Base-by-base conservation (phyloP, 306 rosid genomes). In the Quercus engelmannii region DNA sequence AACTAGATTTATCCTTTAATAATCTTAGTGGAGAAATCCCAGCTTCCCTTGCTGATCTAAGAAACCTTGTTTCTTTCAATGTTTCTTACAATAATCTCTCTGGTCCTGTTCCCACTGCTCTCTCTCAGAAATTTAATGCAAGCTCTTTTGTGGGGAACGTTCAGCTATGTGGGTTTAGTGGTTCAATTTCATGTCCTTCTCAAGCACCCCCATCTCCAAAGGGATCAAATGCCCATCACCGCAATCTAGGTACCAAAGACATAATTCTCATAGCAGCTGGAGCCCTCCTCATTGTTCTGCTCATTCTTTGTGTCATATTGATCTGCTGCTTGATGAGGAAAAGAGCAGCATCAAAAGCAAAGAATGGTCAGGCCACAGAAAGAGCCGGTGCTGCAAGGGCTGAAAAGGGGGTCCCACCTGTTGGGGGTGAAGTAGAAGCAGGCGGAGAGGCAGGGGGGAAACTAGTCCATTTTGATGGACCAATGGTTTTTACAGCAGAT, bases 381-480 rank as follows among this genome's bases (percentile, higher is more conserved):
- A 73, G 70, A 15, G 83, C 86, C 0, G 82, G 83, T 4, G 80
- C 86, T 21, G 55, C 78, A 0, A 82, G 92, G 75, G 28, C 91
- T 4, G 91, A 84, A 71, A 94, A 94, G 86, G 89, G 94, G 41
- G 78, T 85, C 5, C 90, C 92, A 5, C 80, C 90, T 0, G 68
- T 67, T 3, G 85, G 79, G 0, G 90, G 88, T 23, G 96, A 92
- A 78, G 90, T 80, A 0, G 97, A 88, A 78, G 80, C 89, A 0
- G 91, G 88, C 0, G 90, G 94, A 11, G 97, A 94, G 74, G 83
- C 83, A 0, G 98, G 97, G 26, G 98, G 98, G 9, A 92, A 94
- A 74, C 87, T 94, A 61, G 96, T 92, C 55, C 98, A 92, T 77
- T 92, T 92, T 73, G 98, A 92, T 54, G 97, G 98, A 54, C 90